Evolutionary conservation across 129 eudicot genomes (phyloP), one percentile per base, ranked within the genome.

Genomic region (Mikania micrantha): DNA sequence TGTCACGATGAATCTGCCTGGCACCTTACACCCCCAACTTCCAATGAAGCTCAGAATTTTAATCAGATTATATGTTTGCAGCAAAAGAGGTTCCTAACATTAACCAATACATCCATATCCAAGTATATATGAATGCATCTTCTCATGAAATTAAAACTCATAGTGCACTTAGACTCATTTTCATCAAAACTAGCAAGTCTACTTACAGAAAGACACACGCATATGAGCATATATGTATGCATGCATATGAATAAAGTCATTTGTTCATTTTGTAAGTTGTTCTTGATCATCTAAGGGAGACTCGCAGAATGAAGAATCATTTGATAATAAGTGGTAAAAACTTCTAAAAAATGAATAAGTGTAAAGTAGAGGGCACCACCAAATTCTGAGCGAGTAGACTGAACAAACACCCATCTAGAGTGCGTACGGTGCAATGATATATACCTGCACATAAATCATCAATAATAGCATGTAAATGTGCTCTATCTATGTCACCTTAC

Each of bases 351-450:
- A 9, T 4, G 31, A 65, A n/a, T n/a, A n/a, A 63, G 10, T 7
- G 50, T 25, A 62, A 58, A 67, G 29, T 32, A 0, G 2, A 79
- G 58, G 82, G 59, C 70, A 87, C 99, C 99, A 9, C 99, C 99
- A 54, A 82, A 76, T 68, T 94, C 97, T 4, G 78, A 67, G 39
- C 88, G 81, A 9, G 95, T 82, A 31, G 99, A 94, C 85, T 87
- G 84, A 8, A 89, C 95, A 64, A 85, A 87, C 64, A 84, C 93
- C 99, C 99, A 29, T 94, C 97, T 21, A 90, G 69, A 15, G 99
- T 94, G 4, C 99, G 95, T 16, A 94, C 68, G 0, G 99, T 89
- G 50, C 87, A 94, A 76, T 94, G 99, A 76, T 86, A 94, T 54
- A 94, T 78, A 88, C 86, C 98, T 93, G 80, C 74, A 78, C 27